Base-by-base conservation (phyloP, 2,329 filamentous ascomycete genomes). In the Fusarium musae region DNA sequence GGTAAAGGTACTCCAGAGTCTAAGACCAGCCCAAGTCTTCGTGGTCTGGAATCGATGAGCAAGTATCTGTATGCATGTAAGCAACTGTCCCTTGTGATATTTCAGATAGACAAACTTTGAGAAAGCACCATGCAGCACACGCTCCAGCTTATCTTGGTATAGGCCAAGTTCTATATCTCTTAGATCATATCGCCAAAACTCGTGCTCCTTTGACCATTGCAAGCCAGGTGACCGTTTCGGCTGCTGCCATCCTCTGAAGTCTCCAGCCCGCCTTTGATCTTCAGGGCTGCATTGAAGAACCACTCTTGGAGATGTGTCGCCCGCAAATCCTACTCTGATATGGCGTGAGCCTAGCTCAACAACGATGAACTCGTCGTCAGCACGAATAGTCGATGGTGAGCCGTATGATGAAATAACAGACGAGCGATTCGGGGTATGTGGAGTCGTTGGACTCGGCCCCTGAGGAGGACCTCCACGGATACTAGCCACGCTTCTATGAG, bases 121-220 rank as follows among this genome's bases (percentile, higher is more conserved):
- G 79, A 96, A 95, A 16, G 93, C 92, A 75, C 96, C 93, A 59
- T 95, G 88, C 77, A 98, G 83, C 11, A 92, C 90, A 59, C 95
- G 88, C 81, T 98, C 96, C 59, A 99, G 87, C 82, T 93, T 96
- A 80, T 98, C 96, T 71, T 93, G 91, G 2, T 98, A 89, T 52
- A 98, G 83, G 0, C 92, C 94, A 66, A 97, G 80, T 78, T 98
- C 93, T 17, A 93, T 80, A 15, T 89, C 86, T 59, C 91, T 88
- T 67, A 97, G 77, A 79, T 98, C 93, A 75, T 90, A 88, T 63
- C 88, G 88, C 92, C 95, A 99, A 44, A 98, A 85, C 84, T 98
- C 91, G 74, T 90, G 84, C 15, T 91, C 88, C 32, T 85, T 82
- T 11, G 89, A 89, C 92, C 92, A 95, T 6, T 83, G 82, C 57